These are phyloP conservation scores for Beauveria sp. DNA, from an alignment of 2,329 filamentous ascomycete genomes.

Conservation along the genomic window DNA sequence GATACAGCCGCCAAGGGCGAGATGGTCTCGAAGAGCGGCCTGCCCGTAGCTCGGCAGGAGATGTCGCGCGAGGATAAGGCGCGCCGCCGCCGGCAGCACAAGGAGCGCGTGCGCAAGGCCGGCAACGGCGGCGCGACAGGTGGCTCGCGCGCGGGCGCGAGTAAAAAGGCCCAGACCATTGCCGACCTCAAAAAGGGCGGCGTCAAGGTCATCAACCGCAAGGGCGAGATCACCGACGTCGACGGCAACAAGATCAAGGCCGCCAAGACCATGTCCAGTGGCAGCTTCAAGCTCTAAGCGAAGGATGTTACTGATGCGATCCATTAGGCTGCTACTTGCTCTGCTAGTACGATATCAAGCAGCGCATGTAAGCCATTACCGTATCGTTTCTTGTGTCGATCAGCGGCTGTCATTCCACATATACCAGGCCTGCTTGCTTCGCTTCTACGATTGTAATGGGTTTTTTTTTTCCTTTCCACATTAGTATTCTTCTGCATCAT, in stretches of 20 bases:
- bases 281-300: constrained; percentile 52
- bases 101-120: constrained; percentile 74
- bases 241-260: constrained; percentile 68
- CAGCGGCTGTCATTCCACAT: neutral
- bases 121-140: constrained; percentile 33
- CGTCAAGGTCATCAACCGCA: constrained; percentile 86
- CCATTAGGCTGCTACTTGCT: neutral
- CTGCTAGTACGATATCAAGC: neutral
- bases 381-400: neutral
- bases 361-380: neutral
- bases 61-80: constrained; percentile 82
- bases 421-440: neutral
- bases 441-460: neutral
- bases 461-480: neutral
- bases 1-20: constrained; percentile 57
- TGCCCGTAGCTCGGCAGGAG: constrained; percentile 74
- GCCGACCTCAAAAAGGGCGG: constrained; percentile 73
- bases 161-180: constrained; percentile 41
- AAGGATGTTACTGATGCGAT: neutral
- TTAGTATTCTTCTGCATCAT: neutral
- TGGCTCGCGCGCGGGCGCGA: constrained; percentile 21
- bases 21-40: constrained; percentile 67
- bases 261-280: constrained; percentile 42
- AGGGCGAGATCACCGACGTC: constrained; percentile 76
- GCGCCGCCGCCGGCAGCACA: constrained; percentile 68